Base-by-base conservation (phyloP, 1,284 basidiomycete genomes). In the Moesziomyces aphidis region DNA sequence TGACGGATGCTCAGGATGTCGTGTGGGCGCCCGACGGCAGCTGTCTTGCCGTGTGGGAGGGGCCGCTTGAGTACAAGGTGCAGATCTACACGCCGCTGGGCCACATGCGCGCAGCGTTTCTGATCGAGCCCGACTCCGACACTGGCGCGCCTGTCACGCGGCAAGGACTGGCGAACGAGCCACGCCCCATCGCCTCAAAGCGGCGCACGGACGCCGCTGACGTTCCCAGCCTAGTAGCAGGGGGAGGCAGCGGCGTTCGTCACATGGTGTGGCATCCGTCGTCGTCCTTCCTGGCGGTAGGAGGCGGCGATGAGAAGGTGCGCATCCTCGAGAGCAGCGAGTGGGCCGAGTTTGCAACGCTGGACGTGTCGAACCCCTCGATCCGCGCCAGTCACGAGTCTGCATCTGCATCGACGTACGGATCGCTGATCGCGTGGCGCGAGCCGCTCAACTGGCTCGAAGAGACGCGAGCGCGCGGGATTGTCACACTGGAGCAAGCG, bases 21-120 rank as follows among this genome's bases (percentile, higher is more conserved):
- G 87, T 89, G 1, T 87, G 95, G 67, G 94, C 93, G 10, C 93
- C 94, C 0, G 91, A 89, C 13, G 93, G 93, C 7, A 91, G 90
- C 73, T 88, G 91, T 84, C 72, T 96, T 15, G 93, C 93, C 0
- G 88, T 92, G 0, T 94, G 92, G 91, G 94, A 96, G 81, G 90
- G 91, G 22, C 54, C 55, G 2, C 23, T 76, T 5, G 77, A 95
- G 93, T 95, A 92, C 85, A 93, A 92, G 78, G 84, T 96, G 17
- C 88, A 90, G 80, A 87, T 96, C 22, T 85, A 94, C 66, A 91
- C 91, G 0, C 88, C 94, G 2, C 86, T 90, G 15, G 94, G 93
- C 2, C 88, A 89, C 26, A 83, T 89, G n/a, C 87, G 92, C 21
- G 89, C 89, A 8, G 89, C 90, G 8, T 94, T 93, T 83, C 86